phyloP scores from a whole-genome alignment of 2,329 filamentous ascomycete genomes.

The Pyrenophora seminiperda region DNA sequence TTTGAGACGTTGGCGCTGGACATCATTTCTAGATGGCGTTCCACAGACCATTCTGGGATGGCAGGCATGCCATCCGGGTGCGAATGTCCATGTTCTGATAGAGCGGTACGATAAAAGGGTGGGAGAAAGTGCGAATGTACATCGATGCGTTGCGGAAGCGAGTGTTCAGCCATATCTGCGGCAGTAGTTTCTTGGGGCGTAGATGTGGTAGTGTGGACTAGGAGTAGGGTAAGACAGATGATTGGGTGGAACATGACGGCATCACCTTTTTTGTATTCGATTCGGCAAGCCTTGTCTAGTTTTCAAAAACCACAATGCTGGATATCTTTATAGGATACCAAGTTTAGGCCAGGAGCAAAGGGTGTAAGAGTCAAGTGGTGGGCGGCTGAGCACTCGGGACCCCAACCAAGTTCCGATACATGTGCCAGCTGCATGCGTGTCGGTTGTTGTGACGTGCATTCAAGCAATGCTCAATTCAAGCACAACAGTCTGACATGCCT shows the following conservation, averaged over 20 bases:
- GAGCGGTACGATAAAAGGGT: conserved; percentile 50
- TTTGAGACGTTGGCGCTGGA: conserved; percentile 54
- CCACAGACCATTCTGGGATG: conserved; percentile 54
- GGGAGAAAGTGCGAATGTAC: conserved; percentile 57
- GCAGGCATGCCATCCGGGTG: conserved; percentile 59
- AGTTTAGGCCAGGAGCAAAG: neutral
- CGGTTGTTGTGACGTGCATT: neutral
- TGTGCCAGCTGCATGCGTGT: neutral
- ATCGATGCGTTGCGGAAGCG: conserved; percentile 50
- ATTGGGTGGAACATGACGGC: neutral
- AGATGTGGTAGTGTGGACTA: neutral
- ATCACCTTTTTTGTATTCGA: neutral
- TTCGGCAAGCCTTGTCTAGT: no score
- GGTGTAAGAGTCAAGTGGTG: neutral
- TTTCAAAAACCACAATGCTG: no score
- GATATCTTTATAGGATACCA: no score
- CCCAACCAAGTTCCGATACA: conserved; percentile 5
- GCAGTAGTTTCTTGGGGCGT: neutral
- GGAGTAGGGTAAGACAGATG: neutral
- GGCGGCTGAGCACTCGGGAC: conserved; percentile 3
- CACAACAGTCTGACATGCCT: neutral
- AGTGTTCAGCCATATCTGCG: conserved; percentile 21
- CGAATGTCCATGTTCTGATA: conserved; percentile 49
- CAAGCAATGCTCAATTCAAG: neutral
- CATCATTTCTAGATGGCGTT: conserved; percentile 59